Conservation (phyloP, 257 asterid genomes). For the Paraleonurus japonicus region DNA sequence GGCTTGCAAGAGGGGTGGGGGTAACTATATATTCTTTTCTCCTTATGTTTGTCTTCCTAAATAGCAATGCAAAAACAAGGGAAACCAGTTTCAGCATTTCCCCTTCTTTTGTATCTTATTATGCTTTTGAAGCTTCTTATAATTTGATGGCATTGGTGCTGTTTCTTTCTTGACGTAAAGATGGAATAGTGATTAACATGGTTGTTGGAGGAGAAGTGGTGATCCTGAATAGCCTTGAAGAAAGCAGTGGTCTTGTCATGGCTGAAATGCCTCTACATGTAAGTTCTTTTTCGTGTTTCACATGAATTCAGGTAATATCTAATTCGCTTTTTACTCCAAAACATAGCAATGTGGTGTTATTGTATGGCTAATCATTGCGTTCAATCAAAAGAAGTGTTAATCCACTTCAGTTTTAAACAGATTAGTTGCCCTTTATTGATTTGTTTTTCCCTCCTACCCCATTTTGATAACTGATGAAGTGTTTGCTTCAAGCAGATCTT, state of each 20-base stretch:
- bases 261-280: slow-evolving; percentile 96
- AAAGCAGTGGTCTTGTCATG: slow-evolving; percentile 69
- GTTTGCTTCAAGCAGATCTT: slow-evolving; percentile 59
- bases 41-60: slow-evolving; percentile 11
- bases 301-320: background rate
- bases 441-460: background rate
- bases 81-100: slow-evolving; percentile 7
- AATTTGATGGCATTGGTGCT: slow-evolving; percentile 12
- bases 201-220: slow-evolving; percentile 96
- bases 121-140: slow-evolving; percentile 12
- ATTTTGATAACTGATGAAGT: slow-evolving; percentile 25
- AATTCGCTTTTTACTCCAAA: background rate
- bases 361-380: slow-evolving; percentile 3
- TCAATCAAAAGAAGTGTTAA: background rate
- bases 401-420: slow-evolving; percentile 18
- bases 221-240: slow-evolving; percentile 82
- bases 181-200: slow-evolving; percentile 88
- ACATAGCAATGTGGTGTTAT: background rate
- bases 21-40: background rate
- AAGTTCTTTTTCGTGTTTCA: slow-evolving; percentile 31
- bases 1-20: slow-evolving; percentile 10
- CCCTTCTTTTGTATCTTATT: slow-evolving; percentile 6
- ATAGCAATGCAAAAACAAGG: background rate
- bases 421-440: slow-evolving; percentile 3
- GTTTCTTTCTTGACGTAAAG: slow-evolving; percentile 40